phyloP scores from a whole-genome alignment of 176 grass and related monocot species.

The Rhynchospora tenuis region DNA sequence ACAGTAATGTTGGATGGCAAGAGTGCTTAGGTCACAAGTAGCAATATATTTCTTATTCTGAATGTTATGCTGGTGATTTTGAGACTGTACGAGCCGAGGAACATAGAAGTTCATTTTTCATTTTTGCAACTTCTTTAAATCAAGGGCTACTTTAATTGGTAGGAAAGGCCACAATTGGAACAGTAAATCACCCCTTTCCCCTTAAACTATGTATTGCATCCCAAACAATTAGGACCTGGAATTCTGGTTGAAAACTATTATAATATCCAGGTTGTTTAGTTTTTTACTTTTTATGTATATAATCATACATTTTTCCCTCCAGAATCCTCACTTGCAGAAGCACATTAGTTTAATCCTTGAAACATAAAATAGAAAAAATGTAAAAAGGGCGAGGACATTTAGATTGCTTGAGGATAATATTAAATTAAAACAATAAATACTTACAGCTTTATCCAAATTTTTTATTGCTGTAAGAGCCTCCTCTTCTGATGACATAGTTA shows the following conservation, averaged over 20 bases:
- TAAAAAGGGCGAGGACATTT: not conserved
- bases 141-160: too few relatives aligned
- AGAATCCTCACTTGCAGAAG: not conserved
- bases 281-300: not conserved
- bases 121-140: too few relatives aligned
- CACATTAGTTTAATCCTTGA: not conserved
- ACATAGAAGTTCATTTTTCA: not conserved
- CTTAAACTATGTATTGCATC: too few relatives aligned
- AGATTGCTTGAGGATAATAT: not conserved
- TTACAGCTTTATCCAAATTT: slow-evolving; percentile 65
- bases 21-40: not conserved
- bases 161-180: too few relatives aligned
- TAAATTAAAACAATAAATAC: slow-evolving; percentile 10
- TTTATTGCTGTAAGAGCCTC: slow-evolving; percentile 56
- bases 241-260: too few relatives aligned
- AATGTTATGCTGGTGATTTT: not conserved
- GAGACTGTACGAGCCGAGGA: not conserved
- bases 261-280: too few relatives aligned
- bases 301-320: not conserved
- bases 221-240: too few relatives aligned
- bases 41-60: not conserved
- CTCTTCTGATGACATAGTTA: slow-evolving; percentile 83
- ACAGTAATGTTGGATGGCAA: not conserved
- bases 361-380: not conserved
- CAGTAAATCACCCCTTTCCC: too few relatives aligned